These are phyloP conservation scores for Vickermania spadyakhi DNA, from an alignment of 208 protist species.

Conservation along the genomic window DNA sequence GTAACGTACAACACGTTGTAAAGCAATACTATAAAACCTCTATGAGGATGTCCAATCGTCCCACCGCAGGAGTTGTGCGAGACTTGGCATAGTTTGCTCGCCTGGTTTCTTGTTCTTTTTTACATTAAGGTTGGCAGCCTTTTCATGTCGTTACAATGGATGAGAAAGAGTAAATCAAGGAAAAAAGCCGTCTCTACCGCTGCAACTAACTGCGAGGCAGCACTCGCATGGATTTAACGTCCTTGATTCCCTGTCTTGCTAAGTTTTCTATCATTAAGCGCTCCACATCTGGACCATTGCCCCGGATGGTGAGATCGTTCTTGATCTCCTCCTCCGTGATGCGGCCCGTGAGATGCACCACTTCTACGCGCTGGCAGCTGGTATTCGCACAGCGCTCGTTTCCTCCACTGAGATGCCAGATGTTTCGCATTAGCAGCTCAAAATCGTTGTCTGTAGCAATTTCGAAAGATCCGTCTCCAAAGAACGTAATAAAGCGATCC, in stretches of 20 bases:
- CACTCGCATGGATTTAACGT: conserved; percentile 56
- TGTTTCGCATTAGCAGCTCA: conserved; percentile 78
- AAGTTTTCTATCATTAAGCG: conserved; percentile 53
- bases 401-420: conserved; percentile 88
- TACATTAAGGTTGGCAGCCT: too few species aligned
- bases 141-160: too few species aligned
- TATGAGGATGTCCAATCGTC: too few species aligned
- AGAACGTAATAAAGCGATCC: conserved; percentile 54
- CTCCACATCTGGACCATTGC: conserved; percentile 32
- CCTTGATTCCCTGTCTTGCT: conserved; percentile 74
- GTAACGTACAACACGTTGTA: too few species aligned
- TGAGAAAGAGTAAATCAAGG: too few species aligned
- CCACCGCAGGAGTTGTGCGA: too few species aligned
- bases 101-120: too few species aligned
- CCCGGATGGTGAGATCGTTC: conserved; percentile 75
- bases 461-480: conserved; percentile 73
- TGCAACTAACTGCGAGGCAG: background rate
- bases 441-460: conserved; percentile 64
- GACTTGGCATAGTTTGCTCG: too few species aligned
- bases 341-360: conserved; percentile 76
- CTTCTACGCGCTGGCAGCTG: conserved; percentile 74
- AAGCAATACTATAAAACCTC: too few species aligned
- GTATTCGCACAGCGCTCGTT: conserved; percentile 69
- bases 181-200: too few species aligned
- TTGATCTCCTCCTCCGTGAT: conserved; percentile 73